A percentile compares a stretch with the other conserved stretches of the same genome.
These are phyloP conservation scores for Colletotrichum abscissum DNA, from an alignment of 2,329 filamentous ascomycete genomes.

Conservation along the genomic window DNA sequence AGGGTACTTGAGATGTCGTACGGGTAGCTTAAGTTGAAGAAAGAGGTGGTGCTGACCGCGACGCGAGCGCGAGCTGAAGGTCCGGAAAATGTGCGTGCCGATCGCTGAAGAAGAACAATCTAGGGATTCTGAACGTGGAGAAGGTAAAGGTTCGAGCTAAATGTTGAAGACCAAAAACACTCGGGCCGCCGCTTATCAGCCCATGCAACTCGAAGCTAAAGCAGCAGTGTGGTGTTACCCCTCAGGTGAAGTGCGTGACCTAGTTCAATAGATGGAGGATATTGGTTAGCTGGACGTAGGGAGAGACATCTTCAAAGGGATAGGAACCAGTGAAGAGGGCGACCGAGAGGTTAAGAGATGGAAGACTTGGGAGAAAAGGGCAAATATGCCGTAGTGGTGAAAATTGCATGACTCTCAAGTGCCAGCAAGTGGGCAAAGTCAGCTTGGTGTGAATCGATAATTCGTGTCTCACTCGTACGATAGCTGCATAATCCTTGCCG, in stretches of 20 bases:
- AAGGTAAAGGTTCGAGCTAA: background rate
- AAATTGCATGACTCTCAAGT: background rate
- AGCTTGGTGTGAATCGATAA: slow-evolving; percentile 8
- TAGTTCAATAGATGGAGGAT: background rate
- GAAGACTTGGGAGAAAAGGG: background rate
- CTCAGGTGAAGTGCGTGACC: background rate
- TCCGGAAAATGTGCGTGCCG: background rate
- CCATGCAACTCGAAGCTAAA: background rate
- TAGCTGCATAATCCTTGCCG: background rate
- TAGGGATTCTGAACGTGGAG: background rate
- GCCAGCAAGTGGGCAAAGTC: background rate
- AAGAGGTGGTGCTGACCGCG: background rate
- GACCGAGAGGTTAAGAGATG: too few relatives aligned
- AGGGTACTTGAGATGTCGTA: background rate
- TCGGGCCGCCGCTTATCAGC: background rate
- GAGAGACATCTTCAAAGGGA: background rate
- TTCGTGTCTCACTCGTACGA: slow-evolving; percentile 20
- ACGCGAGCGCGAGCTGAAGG: background rate
- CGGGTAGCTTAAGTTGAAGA: background rate
- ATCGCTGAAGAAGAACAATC: background rate
- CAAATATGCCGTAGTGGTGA: background rate
- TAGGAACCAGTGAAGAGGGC: background rate
- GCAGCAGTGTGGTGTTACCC: background rate
- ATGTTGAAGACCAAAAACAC: background rate
- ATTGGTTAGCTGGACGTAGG: background rate